Base-by-base conservation (phyloP, 2,329 filamentous ascomycete species). In the Botrytis aclada region DNA sequence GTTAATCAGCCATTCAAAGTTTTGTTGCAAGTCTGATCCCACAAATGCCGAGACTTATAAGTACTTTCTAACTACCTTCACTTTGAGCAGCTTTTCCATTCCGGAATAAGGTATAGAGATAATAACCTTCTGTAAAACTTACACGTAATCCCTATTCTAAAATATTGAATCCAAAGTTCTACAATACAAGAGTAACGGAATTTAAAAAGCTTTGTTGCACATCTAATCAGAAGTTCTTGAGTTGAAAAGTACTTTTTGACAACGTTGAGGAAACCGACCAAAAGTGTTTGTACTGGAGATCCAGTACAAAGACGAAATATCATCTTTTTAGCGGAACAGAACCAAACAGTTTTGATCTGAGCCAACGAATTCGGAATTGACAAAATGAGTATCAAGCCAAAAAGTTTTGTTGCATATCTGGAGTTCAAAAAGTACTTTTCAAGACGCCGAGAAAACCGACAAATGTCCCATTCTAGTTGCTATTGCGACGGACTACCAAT, bases 101-200 rank as follows among this genome's bases (percentile, higher is more conserved):
- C 5, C 20, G 6, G n/a, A 16, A 25, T 25, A 25, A 14, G 5
- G 34, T 25, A 29, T 5, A 25, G 62, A 9, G 4, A 8, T 0
- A 7, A 8, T 0, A 14, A 16, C 2, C 29, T 47, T 7, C 22
- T n/a, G 12, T 47, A 6, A 2, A 16, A 14, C 43, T 34, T 8
- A 2, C 0, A 47, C 1, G 16, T 25, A 0, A 10, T 14, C 18
- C 18, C 1, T 32, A 3, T 4, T 3, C 1, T 2, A 20, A 47
- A 29, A 18, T 9, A 25, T 9, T 1, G 0, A 65, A 8, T 8
- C 32, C 1, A 25, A 8, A 34, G 9, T 25, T 12, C 10, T 25
- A 37, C 12, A 14, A 37, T 0, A 37, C 12, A 14, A 37, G 0
- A 22, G 56, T 6, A 4, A 37, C 1, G 22, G 9, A 25, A 45